phyloP scores from a whole-genome alignment of 2,329 filamentous ascomycete species.

The Tetracladium maxilliforme region DNA sequence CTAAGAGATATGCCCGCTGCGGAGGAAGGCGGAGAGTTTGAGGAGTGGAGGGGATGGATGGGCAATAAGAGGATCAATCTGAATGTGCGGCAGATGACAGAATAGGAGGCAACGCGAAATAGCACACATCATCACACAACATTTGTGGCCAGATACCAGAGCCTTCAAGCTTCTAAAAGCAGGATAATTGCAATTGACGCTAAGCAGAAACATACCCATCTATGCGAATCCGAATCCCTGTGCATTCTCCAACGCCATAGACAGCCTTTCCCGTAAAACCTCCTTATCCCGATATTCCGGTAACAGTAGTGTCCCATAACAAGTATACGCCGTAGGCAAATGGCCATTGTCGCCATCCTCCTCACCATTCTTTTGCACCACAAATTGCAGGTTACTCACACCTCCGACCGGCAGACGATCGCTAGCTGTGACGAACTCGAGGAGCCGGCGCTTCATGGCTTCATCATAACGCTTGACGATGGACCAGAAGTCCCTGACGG shows the following conservation, averaged over 20 bases:
- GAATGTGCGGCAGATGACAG: slow-evolving; percentile 88
- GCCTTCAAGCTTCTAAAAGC: no score
- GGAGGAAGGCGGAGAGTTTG: slow-evolving; percentile 22
- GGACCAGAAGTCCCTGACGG: slow-evolving; percentile 72
- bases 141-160: no score
- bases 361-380: slow-evolving; percentile 63
- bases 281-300: slow-evolving; percentile 66
- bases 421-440: slow-evolving; percentile 92
- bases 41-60: slow-evolving; percentile 80
- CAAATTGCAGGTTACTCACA: slow-evolving; percentile 67
- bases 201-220: slow-evolving; percentile 5
- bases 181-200: no score
- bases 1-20: slow-evolving; percentile 58
- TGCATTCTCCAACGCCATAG: slow-evolving; percentile 76
- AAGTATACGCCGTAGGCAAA: slow-evolving; percentile 81
- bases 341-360: slow-evolving; percentile 35
- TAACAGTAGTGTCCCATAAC: slow-evolving; percentile 76
- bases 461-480: slow-evolving; percentile 56
- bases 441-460: slow-evolving; percentile 56
- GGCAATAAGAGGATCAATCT: slow-evolving; percentile 74
- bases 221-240: slow-evolving; percentile 79
- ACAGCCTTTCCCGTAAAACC: slow-evolving; percentile 58
- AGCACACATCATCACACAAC: no score
- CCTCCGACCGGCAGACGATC: slow-evolving; percentile 84
- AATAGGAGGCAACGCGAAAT: no score